These are phyloP conservation scores for Vitis rotundifolia DNA, from an alignment of 164 flowering plant species.

Conservation along the genomic window DNA sequence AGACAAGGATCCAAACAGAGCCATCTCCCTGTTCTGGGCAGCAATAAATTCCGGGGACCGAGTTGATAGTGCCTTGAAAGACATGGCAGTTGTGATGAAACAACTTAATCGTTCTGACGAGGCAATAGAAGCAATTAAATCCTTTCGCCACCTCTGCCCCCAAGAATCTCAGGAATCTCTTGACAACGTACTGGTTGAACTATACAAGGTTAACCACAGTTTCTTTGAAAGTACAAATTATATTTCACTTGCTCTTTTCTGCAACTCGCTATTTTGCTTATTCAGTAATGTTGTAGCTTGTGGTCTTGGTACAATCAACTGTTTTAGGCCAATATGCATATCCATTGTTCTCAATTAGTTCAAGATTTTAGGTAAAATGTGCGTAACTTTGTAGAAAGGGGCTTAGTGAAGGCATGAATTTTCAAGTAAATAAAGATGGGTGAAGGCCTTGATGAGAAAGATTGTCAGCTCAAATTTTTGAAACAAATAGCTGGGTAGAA, in stretches of 20 bases:
- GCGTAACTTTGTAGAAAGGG: too few species aligned
- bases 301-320: too few species aligned
- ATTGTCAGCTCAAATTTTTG: too few species aligned
- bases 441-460: too few species aligned
- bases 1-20: slow-evolving; percentile 71
- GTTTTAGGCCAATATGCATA: too few species aligned
- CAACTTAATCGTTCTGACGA: slow-evolving; percentile 82
- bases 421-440: too few species aligned
- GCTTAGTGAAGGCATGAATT: too few species aligned
- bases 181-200: slow-evolving; percentile 82
- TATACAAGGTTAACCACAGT: slow-evolving; percentile 64
- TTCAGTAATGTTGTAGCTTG: background rate
- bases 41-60: slow-evolving; percentile 84
- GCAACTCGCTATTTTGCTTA: background rate
- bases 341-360: too few species aligned
- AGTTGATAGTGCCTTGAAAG: slow-evolving; percentile 88
- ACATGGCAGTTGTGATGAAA: slow-evolving; percentile 93
- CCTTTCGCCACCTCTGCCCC: slow-evolving; percentile 79
- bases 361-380: too few species aligned
- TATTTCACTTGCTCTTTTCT: background rate
- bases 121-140: slow-evolving; percentile 88
- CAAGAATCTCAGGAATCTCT: slow-evolving; percentile 79
- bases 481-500: too few species aligned
- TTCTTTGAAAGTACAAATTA: background rate
- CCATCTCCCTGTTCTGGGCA: slow-evolving; percentile 81